A percentile compares a stretch with the other conserved stretches of the same genome.
These are phyloP conservation scores for Pyrenophora graminea DNA, from an alignment of 2,329 filamentous ascomycete genomes.

Conservation along the genomic window DNA sequence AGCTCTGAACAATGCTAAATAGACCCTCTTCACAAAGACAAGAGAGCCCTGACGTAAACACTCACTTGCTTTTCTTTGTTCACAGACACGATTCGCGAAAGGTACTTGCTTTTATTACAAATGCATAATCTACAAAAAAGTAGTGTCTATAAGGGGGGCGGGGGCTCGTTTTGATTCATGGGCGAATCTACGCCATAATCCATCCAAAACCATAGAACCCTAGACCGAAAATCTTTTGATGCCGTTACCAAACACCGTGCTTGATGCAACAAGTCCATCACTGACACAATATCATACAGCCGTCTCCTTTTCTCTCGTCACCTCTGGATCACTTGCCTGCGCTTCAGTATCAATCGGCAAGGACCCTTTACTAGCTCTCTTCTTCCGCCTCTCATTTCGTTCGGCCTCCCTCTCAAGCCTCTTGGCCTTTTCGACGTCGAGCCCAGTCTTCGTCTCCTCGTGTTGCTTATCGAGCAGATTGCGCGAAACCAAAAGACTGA, in stretches of 20 bases:
- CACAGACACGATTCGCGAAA: too few relatives aligned
- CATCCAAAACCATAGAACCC: too few relatives aligned
- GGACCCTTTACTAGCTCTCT: slow-evolving; percentile 29
- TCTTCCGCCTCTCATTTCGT: slow-evolving; percentile 34
- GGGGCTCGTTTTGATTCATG: background rate
- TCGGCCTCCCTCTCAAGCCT: slow-evolving; percentile 43
- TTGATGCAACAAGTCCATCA: background rate
- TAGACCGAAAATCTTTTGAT: background rate
- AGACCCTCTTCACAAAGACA: too few relatives aligned
- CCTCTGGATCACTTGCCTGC: slow-evolving; percentile 2
- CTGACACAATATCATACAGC: slow-evolving; percentile 5
- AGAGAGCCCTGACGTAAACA: too few relatives aligned
- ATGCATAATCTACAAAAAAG: background rate
- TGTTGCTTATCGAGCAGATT: slow-evolving; percentile 51
- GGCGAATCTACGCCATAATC: too few relatives aligned
- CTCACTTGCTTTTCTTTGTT: too few relatives aligned
- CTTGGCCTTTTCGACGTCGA: slow-evolving; percentile 50
- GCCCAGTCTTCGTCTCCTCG: slow-evolving; percentile 55
- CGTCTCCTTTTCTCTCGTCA: slow-evolving; percentile 6
- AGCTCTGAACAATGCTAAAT: too few relatives aligned
- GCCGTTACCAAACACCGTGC: background rate
- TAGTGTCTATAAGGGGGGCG: too few relatives aligned
- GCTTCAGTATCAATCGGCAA: slow-evolving; percentile 24
- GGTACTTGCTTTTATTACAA: too few relatives aligned
- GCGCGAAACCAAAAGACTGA: slow-evolving; percentile 48